Conservation (phyloP, 1,284 basidiomycete genomes). For the Laetiporus sulphureus region DNA sequence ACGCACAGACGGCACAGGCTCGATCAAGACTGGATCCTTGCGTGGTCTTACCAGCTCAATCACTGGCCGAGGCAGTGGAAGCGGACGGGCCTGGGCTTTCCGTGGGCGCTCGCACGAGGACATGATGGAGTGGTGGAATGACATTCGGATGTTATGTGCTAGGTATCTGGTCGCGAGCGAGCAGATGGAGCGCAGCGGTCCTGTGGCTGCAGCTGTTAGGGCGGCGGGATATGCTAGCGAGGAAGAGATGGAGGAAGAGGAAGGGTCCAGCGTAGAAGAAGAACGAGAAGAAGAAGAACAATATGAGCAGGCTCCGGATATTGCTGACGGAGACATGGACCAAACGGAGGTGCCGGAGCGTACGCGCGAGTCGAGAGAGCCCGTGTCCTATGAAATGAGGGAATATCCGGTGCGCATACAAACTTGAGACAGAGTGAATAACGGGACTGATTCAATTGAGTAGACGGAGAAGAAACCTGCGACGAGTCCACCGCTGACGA, state of each 20-base stretch:
- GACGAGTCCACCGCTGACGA: too few species aligned
- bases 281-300: slow-evolving; percentile 55
- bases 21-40: slow-evolving; percentile 49
- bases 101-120: slow-evolving; percentile 87
- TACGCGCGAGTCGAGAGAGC: slow-evolving; percentile 36
- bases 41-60: slow-evolving; percentile 30
- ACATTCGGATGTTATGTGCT: slow-evolving; percentile 93
- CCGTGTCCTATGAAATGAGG: slow-evolving; percentile 25
- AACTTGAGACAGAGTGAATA: slow-evolving; percentile 3
- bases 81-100: slow-evolving; percentile 84
- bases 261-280: slow-evolving; percentile 69
- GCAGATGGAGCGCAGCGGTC: slow-evolving; percentile 89
- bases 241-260: slow-evolving; percentile 66
- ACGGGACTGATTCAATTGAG: slow-evolving; percentile 1
- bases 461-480: slow-evolving; percentile 29
- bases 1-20: slow-evolving; percentile 75
- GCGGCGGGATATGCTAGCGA: slow-evolving; percentile 81
- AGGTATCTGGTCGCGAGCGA: slow-evolving; percentile 94
- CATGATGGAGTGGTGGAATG: slow-evolving; percentile 99
- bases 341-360: slow-evolving; percentile 47
- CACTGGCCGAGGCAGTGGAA: slow-evolving; percentile 29
- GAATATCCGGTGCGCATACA: slow-evolving; percentile 63
- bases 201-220: slow-evolving; percentile 89
- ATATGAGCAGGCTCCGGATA: slow-evolving; percentile 35
- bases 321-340: slow-evolving; percentile 23